These are phyloP conservation scores for Colletotrichum agaves DNA, from an alignment of 2,329 filamentous ascomycete species.

Conservation along the genomic window DNA sequence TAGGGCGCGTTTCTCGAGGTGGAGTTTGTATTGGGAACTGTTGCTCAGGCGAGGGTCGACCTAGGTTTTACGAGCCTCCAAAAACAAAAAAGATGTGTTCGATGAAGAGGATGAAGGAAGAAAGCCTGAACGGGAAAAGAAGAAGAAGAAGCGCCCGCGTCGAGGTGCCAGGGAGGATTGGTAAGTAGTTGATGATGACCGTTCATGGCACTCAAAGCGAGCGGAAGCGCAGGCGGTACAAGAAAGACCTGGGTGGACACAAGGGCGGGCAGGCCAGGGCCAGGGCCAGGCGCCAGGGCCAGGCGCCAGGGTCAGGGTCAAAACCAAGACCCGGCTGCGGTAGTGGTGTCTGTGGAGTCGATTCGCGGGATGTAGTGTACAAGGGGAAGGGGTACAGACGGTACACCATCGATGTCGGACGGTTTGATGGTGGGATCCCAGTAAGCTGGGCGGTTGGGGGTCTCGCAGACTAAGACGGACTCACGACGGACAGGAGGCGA, in stretches of 20 bases:
- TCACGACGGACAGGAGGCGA: constrained; percentile 25
- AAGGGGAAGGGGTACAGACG: constrained; percentile 34
- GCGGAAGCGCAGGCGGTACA: constrained; percentile 27
- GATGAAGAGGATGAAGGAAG: neutral
- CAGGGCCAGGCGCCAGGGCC: constrained; percentile 29
- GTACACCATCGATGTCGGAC: constrained; percentile 25
- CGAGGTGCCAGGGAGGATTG: constrained; percentile 20
- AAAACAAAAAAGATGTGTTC: neutral
- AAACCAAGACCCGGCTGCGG: constrained; percentile 28
- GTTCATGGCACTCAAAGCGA: constrained; percentile 21
- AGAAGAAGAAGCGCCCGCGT: neutral
- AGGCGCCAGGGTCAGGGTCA: constrained; percentile 32
- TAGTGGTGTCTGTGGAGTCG: constrained; percentile 31
- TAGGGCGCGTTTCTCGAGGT: neutral
- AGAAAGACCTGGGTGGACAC: constrained; percentile 24
- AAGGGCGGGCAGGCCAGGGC: constrained; percentile 29
- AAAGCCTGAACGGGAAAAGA: neutral
- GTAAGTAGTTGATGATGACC: constrained; percentile 31
- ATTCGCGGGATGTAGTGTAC: constrained; percentile 35
- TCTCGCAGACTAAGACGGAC: constrained; percentile 16
- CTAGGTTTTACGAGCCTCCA: neutral
- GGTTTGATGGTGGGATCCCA: constrained; percentile 31
- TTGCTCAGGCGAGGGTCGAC: too few relatives aligned
- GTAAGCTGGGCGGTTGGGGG: constrained; percentile 35
- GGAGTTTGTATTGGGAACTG: neutral